Evolutionary conservation across 768 basidiomycete species (phyloP).

Genomic region (Termitomyces sp.): DNA sequence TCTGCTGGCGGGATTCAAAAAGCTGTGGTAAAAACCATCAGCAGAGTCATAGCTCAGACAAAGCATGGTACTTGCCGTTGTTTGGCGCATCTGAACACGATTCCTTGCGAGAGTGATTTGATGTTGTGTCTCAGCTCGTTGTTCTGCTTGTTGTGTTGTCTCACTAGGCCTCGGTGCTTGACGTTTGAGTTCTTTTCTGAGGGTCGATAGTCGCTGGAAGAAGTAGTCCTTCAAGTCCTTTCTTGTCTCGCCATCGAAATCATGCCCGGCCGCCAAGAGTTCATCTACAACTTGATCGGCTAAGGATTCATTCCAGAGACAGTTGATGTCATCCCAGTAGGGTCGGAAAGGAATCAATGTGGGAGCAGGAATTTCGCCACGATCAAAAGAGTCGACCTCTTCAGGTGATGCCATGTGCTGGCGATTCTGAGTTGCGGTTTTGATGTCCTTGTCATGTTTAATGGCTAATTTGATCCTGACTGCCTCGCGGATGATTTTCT

Average conservation of each 20-base stretch:
- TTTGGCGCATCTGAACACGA: neutral
- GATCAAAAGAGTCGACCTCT: neutral
- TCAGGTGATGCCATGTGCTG: neutral
- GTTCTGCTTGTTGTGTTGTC: neutral
- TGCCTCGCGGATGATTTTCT: neutral
- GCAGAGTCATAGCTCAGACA: neutral
- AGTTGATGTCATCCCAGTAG: neutral
- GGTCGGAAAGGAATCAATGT: neutral
- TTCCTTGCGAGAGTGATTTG: neutral
- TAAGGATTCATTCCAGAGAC: neutral
- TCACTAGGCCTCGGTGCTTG: neutral
- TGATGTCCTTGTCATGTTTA: neutral
- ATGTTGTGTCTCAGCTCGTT: neutral
- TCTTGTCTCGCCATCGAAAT: neutral
- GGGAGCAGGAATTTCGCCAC: neutral
- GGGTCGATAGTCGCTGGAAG: neutral
- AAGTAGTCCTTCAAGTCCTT: neutral
- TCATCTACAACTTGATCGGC: neutral
- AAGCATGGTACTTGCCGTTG: neutral
- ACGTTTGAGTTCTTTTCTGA: neutral
- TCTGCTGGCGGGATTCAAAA: neutral
- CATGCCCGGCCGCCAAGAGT: neutral
- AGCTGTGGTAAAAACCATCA: neutral
- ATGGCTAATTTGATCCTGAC: neutral
- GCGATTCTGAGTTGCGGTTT: neutral